A percentile compares a stretch with the other conserved stretches of the same genome.
These are phyloP conservation scores for Coemansia erecta DNA, from an alignment of 192 early-diverging fungal genomes.

Conservation along the genomic window DNA sequence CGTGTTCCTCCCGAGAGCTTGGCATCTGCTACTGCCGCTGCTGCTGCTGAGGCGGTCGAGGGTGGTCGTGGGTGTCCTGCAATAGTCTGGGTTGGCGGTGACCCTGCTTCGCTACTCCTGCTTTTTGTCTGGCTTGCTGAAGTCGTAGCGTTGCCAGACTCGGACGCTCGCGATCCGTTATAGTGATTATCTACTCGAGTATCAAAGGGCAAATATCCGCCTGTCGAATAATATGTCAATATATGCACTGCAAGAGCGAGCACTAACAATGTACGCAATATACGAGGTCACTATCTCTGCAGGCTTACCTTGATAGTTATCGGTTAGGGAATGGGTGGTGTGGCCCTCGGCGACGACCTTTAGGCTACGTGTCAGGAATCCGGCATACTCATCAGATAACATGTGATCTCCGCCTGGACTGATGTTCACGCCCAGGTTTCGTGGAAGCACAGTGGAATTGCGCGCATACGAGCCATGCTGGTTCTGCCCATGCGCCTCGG, in stretches of 20 bases:
- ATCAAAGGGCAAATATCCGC: too few species aligned
- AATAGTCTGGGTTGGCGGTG: background rate
- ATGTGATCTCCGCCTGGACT: constrained; percentile 23
- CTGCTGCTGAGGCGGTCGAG: background rate
- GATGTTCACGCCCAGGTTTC: constrained; percentile 41
- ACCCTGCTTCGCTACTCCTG: constrained; percentile 2
- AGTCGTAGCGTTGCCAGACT: too few species aligned
- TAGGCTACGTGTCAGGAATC: constrained; percentile 29
- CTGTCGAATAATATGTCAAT: too few species aligned
- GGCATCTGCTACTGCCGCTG: background rate
- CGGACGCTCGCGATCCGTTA: too few species aligned
- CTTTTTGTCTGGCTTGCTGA: background rate
- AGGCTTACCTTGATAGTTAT: constrained; percentile 3
- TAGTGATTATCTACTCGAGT: too few species aligned
- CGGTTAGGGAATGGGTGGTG: constrained; percentile 1
- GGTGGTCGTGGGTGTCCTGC: background rate
- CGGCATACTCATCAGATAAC: constrained; percentile 29
- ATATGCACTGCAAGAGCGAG: too few species aligned
- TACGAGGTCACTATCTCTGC: background rate
- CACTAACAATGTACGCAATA: background rate
- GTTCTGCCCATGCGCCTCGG: constrained; percentile 4
- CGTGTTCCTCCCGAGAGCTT: background rate
- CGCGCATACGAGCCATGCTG: background rate
- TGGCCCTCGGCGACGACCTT: constrained; percentile 20
- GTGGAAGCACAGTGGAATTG: constrained; percentile 25